Percentiles rank a stretch among this genome's conserved stretches.
Conservation (phyloP, 2,329 filamentous ascomycete genomes). For the Aurifilum marmelostoma region DNA sequence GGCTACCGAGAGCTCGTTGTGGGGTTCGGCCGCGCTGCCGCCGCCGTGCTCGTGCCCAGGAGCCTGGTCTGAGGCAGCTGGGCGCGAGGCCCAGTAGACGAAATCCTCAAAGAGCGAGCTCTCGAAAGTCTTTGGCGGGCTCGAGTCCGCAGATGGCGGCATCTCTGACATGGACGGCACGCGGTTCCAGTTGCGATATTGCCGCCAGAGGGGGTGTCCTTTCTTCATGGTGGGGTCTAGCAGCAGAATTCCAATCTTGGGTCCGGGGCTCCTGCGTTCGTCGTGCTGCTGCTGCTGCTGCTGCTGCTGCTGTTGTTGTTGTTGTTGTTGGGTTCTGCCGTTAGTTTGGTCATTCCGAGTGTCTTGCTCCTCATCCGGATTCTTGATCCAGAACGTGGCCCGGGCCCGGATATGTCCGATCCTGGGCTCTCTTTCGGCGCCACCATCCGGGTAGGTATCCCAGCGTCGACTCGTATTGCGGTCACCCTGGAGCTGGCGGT, state of each 20-base stretch:
- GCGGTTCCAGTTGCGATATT: slow-evolving; percentile 32
- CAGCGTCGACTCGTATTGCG: slow-evolving; percentile 33
- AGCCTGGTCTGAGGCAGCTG: slow-evolving; percentile 25
- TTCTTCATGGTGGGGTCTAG: slow-evolving; percentile 18
- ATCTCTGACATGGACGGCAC: slow-evolving; percentile 18
- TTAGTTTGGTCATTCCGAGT: slow-evolving; percentile 19
- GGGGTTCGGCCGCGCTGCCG: background rate
- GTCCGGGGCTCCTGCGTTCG: slow-evolving; percentile 17
- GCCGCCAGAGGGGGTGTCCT: slow-evolving; percentile 34
- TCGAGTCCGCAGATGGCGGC: background rate
- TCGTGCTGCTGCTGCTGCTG: no score
- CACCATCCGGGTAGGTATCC: slow-evolving; percentile 28
- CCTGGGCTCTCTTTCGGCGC: slow-evolving; percentile 20
- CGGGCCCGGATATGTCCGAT: slow-evolving; percentile 33
- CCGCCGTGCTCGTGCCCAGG: background rate
- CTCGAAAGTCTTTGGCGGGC: background rate
- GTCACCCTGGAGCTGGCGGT: slow-evolving; percentile 34
- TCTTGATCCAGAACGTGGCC: slow-evolving; percentile 35
- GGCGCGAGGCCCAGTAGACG: slow-evolving; percentile 34
- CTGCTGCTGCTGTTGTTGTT: background rate
- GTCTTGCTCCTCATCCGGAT: slow-evolving; percentile 20
- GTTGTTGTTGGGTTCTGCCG: background rate
- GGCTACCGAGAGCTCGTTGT: slow-evolving; percentile 20
- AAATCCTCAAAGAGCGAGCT: slow-evolving; percentile 34
- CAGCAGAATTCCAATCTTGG: slow-evolving; percentile 22